Evolutionary conservation across 1,139 yeast genomes (phyloP), one percentile per base, ranked within the genome.

Genomic region (Nakaseomyces kungkrabaensis): DNA sequence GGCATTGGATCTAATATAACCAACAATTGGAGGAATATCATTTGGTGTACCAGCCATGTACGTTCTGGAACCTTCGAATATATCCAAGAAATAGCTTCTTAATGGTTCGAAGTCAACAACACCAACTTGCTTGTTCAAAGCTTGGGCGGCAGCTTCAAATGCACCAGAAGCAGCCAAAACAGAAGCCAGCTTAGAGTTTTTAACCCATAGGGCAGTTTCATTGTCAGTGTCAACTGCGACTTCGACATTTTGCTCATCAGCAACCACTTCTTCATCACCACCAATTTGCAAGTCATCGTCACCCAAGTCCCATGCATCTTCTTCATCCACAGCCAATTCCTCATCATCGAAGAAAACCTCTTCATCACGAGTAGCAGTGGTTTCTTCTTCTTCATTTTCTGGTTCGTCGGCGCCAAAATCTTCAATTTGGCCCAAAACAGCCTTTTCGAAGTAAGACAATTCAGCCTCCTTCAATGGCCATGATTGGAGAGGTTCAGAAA

Each of bases 161-260:
- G 95, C 87, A 59, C 99, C 99, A 1, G 97, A 90, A 1, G 98
- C 97, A 62, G 85, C 89, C 60, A 88, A 88, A 37, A 87, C 89
- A 37, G 96, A 97, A 4, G 97, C 89, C 48, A 92, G 77, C 55
- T 85, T 86, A 13, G 97, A 87, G 69, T 85, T 87, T 57, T 92
- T 84, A 41, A 86, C 77, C 98, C 99, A 94, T 56, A 71, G 69
- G 4, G 84, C 84, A 40, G 82, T 68, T 67, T 92, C 97, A 36
- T 81, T 61, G 13, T 69, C 68, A 27, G 63, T 72, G 8, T 68
- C 60, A n/a, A 70, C 62, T 26, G 63, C 61, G n/a, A 65, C 60
- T 22, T 67, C 44, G 3, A 8, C 77, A 37, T 69, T 70, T 25
- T 67, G 74, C 37, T 68, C 72, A 11, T 72, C 79, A 22, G 71